Base-by-base conservation (phyloP, 2,329 filamentous ascomycete genomes). In the Ascochyta viciae-villosae region DNA sequence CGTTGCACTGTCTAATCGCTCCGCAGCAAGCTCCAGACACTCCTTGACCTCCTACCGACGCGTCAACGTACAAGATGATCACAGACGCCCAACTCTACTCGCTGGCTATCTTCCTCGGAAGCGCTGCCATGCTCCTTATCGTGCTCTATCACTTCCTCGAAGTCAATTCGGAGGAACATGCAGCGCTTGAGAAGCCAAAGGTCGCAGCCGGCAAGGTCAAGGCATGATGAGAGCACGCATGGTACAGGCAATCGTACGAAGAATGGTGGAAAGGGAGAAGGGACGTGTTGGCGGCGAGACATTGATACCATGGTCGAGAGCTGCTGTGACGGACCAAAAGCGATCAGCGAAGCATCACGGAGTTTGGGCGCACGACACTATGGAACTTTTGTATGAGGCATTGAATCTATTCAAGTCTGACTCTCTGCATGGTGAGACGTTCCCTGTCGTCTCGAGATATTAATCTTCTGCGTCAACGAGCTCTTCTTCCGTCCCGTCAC, bases 111-210 rank as follows among this genome's bases (percentile, higher is more conserved):
- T 94, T 97, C 76, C 90, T 99, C 57, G 95, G 95, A 80, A 90
- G 88, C 51, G 85, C 88, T 37, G 87, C 94, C 61, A 94, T 98
- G 91, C 82, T 97, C 40, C 84, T 99, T 60, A 97, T 98, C 64
- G 87, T 99, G 27, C 79, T 96, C 26, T 98, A 99, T 79, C 92
- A 98, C 78, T 98, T 96, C 80, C 87, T 99, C 70, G 94, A 98
- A 76, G 86, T 96, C 81, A 98, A 99, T 74, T 86, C 91, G n/a
- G 82, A 84, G 63, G 84, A 88, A 55, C 68, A 76, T 49, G 64
- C 64, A 24, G 54, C 63, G 19, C 60, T 62, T 16, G 62, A 69
- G 56, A 73, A 74, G 54, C 60, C 66, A 24, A 73, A 68, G 50
- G 55, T 50, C 29, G 63, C 62, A 34, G 58, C 62, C 24, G 67